These are phyloP conservation scores for Diversispora epigaea DNA, from an alignment of 192 early-diverging fungal species.

Conservation along the genomic window DNA sequence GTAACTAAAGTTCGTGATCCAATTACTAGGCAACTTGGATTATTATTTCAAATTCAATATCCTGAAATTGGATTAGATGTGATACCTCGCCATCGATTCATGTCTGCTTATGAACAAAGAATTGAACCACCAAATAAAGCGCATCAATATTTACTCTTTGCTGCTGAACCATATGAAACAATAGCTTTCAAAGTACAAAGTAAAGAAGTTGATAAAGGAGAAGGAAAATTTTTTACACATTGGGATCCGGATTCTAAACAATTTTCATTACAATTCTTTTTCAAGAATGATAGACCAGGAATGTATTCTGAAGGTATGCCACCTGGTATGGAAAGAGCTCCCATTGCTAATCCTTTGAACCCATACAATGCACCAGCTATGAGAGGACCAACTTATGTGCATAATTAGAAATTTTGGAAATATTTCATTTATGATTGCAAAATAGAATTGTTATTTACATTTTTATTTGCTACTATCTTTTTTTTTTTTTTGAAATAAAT, in stretches of 20 bases:
- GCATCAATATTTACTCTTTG: slow-evolving; percentile 92
- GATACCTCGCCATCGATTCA: slow-evolving; percentile 90
- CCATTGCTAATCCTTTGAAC: slow-evolving; percentile 32
- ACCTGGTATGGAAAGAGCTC: slow-evolving; percentile 25
- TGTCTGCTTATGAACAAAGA: slow-evolving; percentile 95
- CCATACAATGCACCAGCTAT: slow-evolving; percentile 31
- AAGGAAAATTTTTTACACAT: slow-evolving; percentile 87
- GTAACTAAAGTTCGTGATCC: slow-evolving; percentile 92
- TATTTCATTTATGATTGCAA: too few relatives aligned
- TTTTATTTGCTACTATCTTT: too few relatives aligned
- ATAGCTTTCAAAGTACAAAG: slow-evolving; percentile 93
- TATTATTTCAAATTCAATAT: slow-evolving; percentile 93
- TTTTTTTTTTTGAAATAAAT: too few relatives aligned
- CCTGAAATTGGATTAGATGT: slow-evolving; percentile 85
- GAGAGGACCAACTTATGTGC: slow-evolving; percentile 32
- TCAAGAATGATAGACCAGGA: slow-evolving; percentile 58
- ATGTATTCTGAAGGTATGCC: slow-evolving; percentile 31
- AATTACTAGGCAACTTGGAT: slow-evolving; percentile 78
- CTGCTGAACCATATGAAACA: slow-evolving; percentile 94
- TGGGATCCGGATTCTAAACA: slow-evolving; percentile 91
- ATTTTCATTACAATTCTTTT: slow-evolving; percentile 93
- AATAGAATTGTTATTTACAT: too few relatives aligned
- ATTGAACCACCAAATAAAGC: slow-evolving; percentile 82
- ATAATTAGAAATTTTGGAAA: not conserved
- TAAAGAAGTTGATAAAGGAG: slow-evolving; percentile 84